These are phyloP conservation scores for Yarrowia alimentaria DNA, from an alignment of 805 yeast genomes.

Conservation along the genomic window DNA sequence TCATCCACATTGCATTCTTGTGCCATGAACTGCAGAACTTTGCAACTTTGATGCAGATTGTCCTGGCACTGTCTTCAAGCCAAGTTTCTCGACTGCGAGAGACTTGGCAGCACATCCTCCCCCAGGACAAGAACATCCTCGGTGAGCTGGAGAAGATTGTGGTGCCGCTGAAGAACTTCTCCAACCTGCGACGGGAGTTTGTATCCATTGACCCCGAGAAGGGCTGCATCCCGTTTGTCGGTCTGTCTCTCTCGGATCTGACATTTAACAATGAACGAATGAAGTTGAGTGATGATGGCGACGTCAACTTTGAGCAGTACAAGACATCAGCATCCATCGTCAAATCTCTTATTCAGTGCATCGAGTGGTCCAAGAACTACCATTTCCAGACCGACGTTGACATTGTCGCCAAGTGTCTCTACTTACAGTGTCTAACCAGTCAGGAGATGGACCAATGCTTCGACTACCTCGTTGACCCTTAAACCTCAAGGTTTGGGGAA, in stretches of 20 bases:
- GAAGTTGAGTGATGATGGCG: slow-evolving; percentile 37
- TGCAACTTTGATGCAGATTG: slow-evolving; percentile 83
- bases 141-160: slow-evolving; percentile 67
- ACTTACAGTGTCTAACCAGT: slow-evolving; percentile 49
- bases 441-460: slow-evolving; percentile 37
- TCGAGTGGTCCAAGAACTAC: slow-evolving; percentile 81
- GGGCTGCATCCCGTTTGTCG: slow-evolving; percentile 90
- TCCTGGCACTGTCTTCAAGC: slow-evolving; percentile 72
- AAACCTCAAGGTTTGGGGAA: not conserved
- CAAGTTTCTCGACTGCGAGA: slow-evolving; percentile 56
- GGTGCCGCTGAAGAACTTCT: slow-evolving; percentile 72
- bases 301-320: slow-evolving; percentile 77
- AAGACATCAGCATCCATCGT: slow-evolving; percentile 73
- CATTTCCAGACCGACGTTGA: slow-evolving; percentile 55
- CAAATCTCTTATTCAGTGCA: slow-evolving; percentile 70
- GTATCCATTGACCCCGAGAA: slow-evolving; percentile 57
- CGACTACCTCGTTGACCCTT: slow-evolving; percentile 17
- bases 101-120: slow-evolving; percentile 74
- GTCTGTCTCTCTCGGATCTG: slow-evolving; percentile 78
- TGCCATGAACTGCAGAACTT: slow-evolving; percentile 64
- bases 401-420: slow-evolving; percentile 76
- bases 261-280: slow-evolving; percentile 64
- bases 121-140: slow-evolving; percentile 67
- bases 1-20: slow-evolving; percentile 79
- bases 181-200: slow-evolving; percentile 61